Base-by-base conservation (phyloP, 208 protist genomes). In the Trichomonas vaginalis region DNA sequence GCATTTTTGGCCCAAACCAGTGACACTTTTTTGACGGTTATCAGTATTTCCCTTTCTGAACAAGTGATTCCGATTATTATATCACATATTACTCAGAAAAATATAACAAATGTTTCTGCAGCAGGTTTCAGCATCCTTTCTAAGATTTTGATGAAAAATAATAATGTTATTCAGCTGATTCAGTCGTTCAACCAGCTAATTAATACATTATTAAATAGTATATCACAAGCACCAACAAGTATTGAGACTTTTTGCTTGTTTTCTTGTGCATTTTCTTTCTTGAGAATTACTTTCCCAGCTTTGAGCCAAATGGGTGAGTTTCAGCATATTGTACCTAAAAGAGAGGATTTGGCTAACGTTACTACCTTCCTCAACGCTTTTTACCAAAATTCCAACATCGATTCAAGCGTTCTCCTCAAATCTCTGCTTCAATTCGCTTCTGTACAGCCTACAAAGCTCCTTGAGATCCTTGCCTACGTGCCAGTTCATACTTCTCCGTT, bases 41-140 rank as follows among this genome's bases (percentile, higher is more conserved):
- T 92, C 6, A 48, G 40, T 21, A 45, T 42, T 14, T 9, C 42
- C 35, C 37, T 92, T 17, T 42, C 45, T 40, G 42, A 42, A 39
- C 86, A 92, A 51, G 45, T 92, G n/a, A 45, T 92, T 45, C 86
- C 86, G 15, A 92, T 92, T 51, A 92, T 92, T 39, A 92, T 45
- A 1, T 92, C 86, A 14, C 17, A 23, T 39, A 40, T 92, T 39
- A 92, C 46, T 35, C 40, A 92, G 17, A 23, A 40, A 92, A 92
- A 35, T 39, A 48, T 45, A 45, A 42, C 40, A 35, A 10, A 23
- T 51, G 40, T 51, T 39, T 48, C 45, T 17, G 86, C 86, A 27
- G 86, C n/a, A 39, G 86, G 40, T 49, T 51, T 92, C 12, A 23
- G 15, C 27, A 92, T 92, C 39, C 86, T 92, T 51, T 35, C 86